Conservation (phyloP, 1,284 basidiomycete genomes). For the Xerocomus amazonicus region DNA sequence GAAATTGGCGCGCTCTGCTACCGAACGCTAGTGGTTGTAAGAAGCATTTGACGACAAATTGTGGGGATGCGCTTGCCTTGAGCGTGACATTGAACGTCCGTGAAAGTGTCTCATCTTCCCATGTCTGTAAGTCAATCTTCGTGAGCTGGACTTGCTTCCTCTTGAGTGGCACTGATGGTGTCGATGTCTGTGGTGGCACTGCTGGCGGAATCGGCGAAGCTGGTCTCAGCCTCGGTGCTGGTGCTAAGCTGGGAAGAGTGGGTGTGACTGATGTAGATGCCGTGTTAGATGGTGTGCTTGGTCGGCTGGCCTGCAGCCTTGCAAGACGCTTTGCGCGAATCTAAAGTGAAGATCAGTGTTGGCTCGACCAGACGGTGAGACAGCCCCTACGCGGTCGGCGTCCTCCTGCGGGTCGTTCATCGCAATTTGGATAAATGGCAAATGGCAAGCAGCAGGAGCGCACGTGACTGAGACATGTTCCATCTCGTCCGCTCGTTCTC, state of each 20-base stretch:
- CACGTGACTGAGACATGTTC: conserved; percentile 28
- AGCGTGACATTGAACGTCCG: conserved; percentile 78
- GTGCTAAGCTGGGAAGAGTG: conserved; percentile 10
- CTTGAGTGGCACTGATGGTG: conserved; percentile 37
- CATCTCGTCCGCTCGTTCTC: conserved; percentile 39
- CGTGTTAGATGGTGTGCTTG: conserved; percentile 33
- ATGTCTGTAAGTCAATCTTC: conserved; percentile 56
- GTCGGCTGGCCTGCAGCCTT: conserved; percentile 55
- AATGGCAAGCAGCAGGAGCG: too few species aligned
- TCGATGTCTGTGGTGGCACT: conserved; percentile 22
- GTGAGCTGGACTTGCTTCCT: conserved; percentile 41
- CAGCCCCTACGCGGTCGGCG: conserved; percentile 62
- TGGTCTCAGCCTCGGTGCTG: conserved; percentile 29
- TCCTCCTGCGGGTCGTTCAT: conserved; percentile 68
- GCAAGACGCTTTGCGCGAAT: conserved; percentile 86
- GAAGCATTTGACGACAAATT: not conserved
- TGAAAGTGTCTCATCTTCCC: conserved; percentile 73
- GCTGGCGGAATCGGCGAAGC: conserved; percentile 22
- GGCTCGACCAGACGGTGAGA: not conserved
- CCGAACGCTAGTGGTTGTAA: conserved; percentile 48
- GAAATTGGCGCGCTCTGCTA: conserved; percentile 69
- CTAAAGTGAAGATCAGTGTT: conserved; percentile 38
- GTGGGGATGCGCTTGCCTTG: conserved; percentile 48
- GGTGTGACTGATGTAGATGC: conserved; percentile 17
- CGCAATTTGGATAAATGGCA: not conserved